phyloP scores from a whole-genome alignment of 2,329 filamentous ascomycete species.

The Scopulariopsis brevicaulis region DNA sequence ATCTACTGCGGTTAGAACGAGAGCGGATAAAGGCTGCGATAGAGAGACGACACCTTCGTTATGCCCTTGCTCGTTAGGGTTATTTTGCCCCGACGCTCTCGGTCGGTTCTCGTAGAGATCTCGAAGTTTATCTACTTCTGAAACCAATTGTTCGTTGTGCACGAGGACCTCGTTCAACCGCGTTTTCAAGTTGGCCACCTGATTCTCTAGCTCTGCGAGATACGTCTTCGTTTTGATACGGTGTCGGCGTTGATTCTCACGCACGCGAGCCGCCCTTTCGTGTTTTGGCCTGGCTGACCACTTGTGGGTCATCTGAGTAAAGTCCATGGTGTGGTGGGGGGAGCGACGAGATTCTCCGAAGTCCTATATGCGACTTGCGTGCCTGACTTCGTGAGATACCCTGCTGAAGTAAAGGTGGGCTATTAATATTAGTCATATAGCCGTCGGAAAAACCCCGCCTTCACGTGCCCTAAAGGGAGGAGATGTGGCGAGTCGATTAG shows the following conservation, averaged over 20 bases:
- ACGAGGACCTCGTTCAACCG: not conserved
- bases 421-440: too few relatives aligned
- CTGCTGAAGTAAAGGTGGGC: too few relatives aligned
- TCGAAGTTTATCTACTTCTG: not conserved
- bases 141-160: not conserved
- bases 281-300: not conserved
- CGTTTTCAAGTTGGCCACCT: not conserved
- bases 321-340: not conserved
- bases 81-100: not conserved
- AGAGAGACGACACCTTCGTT: too few relatives aligned
- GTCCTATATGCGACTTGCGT: too few relatives aligned
- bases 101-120: not conserved
- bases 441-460: too few relatives aligned
- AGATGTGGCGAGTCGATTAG: too few relatives aligned
- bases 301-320: not conserved
- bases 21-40: too few relatives aligned
- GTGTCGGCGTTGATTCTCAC: conserved; percentile 39
- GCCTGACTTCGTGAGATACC: too few relatives aligned
- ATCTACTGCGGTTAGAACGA: too few relatives aligned
- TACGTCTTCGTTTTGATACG: conserved; percentile 28
- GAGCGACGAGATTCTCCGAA: not conserved
- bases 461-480: too few relatives aligned
- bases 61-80: too few relatives aligned
- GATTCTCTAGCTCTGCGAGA: conserved; percentile 17
- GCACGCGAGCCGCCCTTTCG: conserved; percentile 19